Percentiles rank a stretch among this genome's conserved stretches.
Evolutionary conservation across 139 green algal genomes (phyloP).

Genomic region (Mesotaenium endlicherianum): DNA sequence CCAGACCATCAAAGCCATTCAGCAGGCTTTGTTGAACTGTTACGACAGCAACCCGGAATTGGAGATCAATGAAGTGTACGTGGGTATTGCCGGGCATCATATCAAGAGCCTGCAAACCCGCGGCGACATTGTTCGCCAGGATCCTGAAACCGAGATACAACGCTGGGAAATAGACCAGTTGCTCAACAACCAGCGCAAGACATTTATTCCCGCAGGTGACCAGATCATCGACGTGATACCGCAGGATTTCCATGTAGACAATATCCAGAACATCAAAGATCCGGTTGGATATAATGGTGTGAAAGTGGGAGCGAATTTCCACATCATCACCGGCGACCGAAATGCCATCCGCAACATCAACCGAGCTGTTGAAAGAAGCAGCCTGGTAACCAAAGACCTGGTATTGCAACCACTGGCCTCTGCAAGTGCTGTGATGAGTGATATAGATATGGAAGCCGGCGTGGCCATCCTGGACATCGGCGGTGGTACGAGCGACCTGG

Average conservation of each 20-base stretch:
- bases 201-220: neutral
- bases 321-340: no score
- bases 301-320: no score
- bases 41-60: neutral
- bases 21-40: neutral
- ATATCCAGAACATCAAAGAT: no score
- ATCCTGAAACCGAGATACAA: no score
- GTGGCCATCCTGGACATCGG: neutral
- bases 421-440: neutral
- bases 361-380: no score
- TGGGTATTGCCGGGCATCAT: neutral
- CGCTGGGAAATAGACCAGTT: neutral
- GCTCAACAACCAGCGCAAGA: neutral
- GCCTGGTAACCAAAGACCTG: neutral
- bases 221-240: neutral
- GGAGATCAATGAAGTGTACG: no score
- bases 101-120: neutral
- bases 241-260: neutral
- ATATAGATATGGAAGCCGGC: neutral
- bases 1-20: neutral
- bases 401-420: neutral
- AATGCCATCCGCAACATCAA: no score
- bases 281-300: no score
- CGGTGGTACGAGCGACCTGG: neutral
- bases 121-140: neutral